Evolutionary conservation across 2,329 filamentous ascomycete species (phyloP).

Genomic region (Calonectria pauciramosa): DNA sequence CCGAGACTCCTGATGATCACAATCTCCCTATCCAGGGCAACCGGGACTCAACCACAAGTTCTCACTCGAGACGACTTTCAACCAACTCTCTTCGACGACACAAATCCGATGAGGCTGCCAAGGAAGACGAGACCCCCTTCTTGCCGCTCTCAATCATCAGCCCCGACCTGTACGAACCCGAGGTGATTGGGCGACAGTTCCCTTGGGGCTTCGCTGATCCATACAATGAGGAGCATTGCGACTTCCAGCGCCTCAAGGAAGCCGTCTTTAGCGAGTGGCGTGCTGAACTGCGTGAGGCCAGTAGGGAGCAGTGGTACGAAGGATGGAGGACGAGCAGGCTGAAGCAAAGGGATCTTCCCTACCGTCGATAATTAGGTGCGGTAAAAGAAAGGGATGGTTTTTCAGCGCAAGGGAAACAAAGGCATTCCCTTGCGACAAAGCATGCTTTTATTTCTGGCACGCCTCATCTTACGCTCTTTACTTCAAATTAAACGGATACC

Average conservation of each 20-base stretch:
- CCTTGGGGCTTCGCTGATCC: conserved; percentile 98
- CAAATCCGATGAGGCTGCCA: conserved; percentile 61
- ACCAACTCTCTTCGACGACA: conserved; percentile 60
- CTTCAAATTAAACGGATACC: conserved; percentile 31
- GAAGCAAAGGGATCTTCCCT: conserved; percentile 65
- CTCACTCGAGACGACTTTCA: conserved; percentile 61
- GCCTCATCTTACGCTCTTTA: conserved; percentile 15
- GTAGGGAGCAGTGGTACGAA: conserved; percentile 94
- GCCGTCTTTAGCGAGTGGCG: conserved; percentile 96
- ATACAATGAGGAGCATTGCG: conserved; percentile 91
- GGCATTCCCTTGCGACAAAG: conserved; percentile 5
- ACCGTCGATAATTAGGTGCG: conserved; percentile 49
- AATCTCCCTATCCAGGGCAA: conserved; percentile 56
- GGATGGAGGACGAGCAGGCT: conserved; percentile 86
- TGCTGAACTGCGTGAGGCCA: conserved; percentile 88
- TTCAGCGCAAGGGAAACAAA: conserved; percentile 21
- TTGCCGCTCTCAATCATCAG: conserved; percentile 94
- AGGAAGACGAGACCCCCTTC: conserved; percentile 73
- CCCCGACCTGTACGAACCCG: conserved; percentile 89
- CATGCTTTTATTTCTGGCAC: conserved; percentile 23
- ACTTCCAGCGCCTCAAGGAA: conserved; percentile 92
- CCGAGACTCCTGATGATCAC: conserved; percentile 47
- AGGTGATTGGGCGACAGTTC: conserved; percentile 86
- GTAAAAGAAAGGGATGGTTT: conserved; percentile 12
- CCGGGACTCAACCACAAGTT: conserved; percentile 47